phyloP scores from a whole-genome alignment of 164 flowering plant species.

The Stephania yunnanensis region DNA sequence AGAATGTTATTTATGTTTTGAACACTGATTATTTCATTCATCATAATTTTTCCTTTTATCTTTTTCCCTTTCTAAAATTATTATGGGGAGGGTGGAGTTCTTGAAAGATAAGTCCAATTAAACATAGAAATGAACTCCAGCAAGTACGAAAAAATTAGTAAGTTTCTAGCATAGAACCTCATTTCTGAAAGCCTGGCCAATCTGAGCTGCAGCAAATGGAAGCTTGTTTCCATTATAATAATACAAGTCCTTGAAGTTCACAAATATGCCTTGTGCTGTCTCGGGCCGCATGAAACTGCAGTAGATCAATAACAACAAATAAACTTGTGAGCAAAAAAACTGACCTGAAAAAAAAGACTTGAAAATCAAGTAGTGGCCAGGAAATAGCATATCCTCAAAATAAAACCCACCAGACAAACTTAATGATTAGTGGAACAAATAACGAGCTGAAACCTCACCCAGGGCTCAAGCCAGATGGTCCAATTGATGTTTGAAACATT shows the following conservation, averaged over 20 bases:
- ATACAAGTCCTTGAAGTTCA: constrained; percentile 86
- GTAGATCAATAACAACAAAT: neutral
- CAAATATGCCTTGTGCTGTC: constrained; percentile 99
- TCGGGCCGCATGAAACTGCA: constrained; percentile 96
- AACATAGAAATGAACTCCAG: neutral
- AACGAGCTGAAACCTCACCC: constrained; percentile 43
- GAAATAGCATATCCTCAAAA: neutral
- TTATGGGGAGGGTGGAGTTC: neutral
- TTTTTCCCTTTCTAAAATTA: neutral
- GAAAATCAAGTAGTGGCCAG: neutral
- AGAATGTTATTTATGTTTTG: neutral
- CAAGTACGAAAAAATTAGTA: neutral
- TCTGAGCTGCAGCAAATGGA: constrained; percentile 99
- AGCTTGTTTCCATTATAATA: constrained; percentile 96
- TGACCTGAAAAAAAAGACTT: neutral
- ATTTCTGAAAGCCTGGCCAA: constrained; percentile 98
- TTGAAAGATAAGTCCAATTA: neutral
- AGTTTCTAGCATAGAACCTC: constrained; percentile 45
- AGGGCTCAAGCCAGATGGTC: constrained; percentile 78
- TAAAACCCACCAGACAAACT: neutral
- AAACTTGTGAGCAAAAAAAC: neutral
- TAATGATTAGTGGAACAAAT: neutral
- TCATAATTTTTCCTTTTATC: neutral
- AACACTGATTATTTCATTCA: neutral
- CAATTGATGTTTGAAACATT: constrained; percentile 96